Conservation (phyloP, 495 filamentous ascomycete species). For the Hamigera avellanea region DNA sequence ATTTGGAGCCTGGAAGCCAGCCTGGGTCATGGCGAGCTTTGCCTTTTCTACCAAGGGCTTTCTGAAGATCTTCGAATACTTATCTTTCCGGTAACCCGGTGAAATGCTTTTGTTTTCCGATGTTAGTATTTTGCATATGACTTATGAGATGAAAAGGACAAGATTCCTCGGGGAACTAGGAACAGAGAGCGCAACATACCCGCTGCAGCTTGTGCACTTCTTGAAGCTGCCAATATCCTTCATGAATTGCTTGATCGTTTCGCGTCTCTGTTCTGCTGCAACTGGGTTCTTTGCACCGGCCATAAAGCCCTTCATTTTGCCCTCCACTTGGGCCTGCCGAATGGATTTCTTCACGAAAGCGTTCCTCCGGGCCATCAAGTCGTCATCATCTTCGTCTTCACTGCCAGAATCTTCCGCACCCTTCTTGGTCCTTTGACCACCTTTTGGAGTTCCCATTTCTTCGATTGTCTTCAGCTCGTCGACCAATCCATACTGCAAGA, state of each 20-base stretch:
- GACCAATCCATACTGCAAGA: conserved; percentile 77
- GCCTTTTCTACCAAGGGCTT: conserved; percentile 62
- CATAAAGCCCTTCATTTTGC: conserved; percentile 37
- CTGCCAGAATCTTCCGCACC: conserved; percentile 37
- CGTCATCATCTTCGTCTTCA: conserved; percentile 46
- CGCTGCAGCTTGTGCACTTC: conserved; percentile 64
- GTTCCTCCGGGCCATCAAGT: conserved; percentile 52
- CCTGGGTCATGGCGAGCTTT: conserved; percentile 57
- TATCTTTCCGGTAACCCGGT: conserved; percentile 73
- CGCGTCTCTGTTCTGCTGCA: conserved; percentile 60
- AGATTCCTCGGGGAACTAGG: not conserved
- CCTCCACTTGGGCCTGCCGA: conserved; percentile 39
- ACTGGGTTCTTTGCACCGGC: conserved; percentile 66
- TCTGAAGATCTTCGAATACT: conserved; percentile 85
- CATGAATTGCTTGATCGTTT: conserved; percentile 69
- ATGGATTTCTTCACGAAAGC: conserved; percentile 56
- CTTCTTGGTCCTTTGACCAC: conserved; percentile 17
- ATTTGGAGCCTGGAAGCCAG: conserved; percentile 55
- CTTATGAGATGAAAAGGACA: conserved; percentile 1
- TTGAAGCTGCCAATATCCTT: conserved; percentile 49
- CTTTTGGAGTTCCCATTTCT: conserved; percentile 30
- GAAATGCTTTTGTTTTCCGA: conserved; percentile 40
- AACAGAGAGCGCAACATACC: conserved; percentile 33
- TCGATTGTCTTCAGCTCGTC: conserved; percentile 60
- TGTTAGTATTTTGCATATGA: no score